phyloP scores from a whole-genome alignment of 1,284 basidiomycete species.

The Caloboletus firmus region DNA sequence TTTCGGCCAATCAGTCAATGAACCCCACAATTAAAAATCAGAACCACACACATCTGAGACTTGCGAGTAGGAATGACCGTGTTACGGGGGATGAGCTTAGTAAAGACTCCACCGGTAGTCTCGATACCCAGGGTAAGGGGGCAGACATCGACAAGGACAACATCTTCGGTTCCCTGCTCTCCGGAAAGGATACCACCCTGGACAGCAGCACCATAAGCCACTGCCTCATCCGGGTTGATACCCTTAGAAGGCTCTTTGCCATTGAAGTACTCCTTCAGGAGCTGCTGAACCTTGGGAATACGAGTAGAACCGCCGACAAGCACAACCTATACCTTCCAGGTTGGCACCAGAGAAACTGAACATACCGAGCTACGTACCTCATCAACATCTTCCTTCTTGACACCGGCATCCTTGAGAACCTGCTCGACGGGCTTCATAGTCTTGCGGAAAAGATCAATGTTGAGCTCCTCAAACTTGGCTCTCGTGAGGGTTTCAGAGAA shows the following conservation, averaged over 20 bases:
- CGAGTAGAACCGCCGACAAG: constrained; percentile 98
- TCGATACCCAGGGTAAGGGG: constrained; percentile 96
- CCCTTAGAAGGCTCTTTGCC: constrained; percentile 92
- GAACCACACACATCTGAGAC: constrained; percentile 73
- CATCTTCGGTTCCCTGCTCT: constrained; percentile 78
- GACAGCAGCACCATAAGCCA: constrained; percentile 96
- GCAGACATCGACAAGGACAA: constrained; percentile 95
- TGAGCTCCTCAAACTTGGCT: constrained; percentile 98
- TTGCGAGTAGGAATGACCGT: constrained; percentile 98
- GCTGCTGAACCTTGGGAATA: constrained; percentile 98
- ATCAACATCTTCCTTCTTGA: constrained; percentile 97
- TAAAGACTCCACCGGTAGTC: constrained; percentile 98
- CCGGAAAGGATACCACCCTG: constrained; percentile 96
- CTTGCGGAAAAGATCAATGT: constrained; percentile 98
- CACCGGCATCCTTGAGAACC: constrained; percentile 95
- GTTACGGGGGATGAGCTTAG: constrained; percentile 95
- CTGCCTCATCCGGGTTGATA: constrained; percentile 94
- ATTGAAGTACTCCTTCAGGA: constrained; percentile 89
- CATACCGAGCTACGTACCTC: constrained; percentile 55
- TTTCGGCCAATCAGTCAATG: not conserved
- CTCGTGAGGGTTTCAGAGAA: constrained; percentile 96
- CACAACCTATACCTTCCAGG: constrained; percentile 51
- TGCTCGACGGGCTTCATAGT: constrained; percentile 99
- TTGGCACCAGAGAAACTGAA: not conserved
- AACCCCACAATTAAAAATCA: not conserved